Conservation (phyloP, 2,329 filamentous ascomycete genomes). For the Calonectria hawksworthii region DNA sequence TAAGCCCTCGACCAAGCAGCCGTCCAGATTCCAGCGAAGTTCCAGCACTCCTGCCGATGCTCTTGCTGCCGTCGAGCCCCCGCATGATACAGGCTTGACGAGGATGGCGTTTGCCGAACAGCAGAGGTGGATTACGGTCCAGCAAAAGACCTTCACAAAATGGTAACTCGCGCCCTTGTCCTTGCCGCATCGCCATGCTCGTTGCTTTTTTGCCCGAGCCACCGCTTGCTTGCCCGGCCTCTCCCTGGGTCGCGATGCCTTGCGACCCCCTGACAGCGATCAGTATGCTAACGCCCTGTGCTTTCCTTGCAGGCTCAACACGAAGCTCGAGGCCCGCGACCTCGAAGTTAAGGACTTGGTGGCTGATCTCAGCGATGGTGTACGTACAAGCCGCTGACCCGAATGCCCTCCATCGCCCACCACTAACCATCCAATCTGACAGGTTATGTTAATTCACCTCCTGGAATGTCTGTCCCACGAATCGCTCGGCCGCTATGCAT, state of each 20-base stretch:
- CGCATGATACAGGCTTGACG: constrained; percentile 64
- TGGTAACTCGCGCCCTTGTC: constrained; percentile 63
- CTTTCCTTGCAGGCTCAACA: constrained; percentile 81
- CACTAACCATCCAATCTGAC: constrained; percentile 37
- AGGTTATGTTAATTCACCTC: constrained; percentile 96
- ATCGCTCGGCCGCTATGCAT: constrained; percentile 95
- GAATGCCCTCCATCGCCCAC: constrained; percentile 10
- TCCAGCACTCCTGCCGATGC: constrained; percentile 57
- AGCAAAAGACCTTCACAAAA: constrained; percentile 99
- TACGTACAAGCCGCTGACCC: constrained; percentile 64
- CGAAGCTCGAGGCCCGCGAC: constrained; percentile 85
- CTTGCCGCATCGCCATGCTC: neutral
- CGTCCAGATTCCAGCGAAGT: constrained; percentile 48
- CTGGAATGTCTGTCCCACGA: constrained; percentile 96
- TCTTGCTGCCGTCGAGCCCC: constrained; percentile 61
- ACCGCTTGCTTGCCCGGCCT: neutral
- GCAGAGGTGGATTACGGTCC: constrained; percentile 82
- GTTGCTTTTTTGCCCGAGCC: neutral
- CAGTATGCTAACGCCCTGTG: constrained; percentile 4
- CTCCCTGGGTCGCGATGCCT: constrained; percentile 11
- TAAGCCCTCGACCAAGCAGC: constrained; percentile 38
- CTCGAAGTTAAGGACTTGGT: constrained; percentile 90
- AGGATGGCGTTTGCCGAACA: constrained; percentile 76
- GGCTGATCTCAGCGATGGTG: constrained; percentile 91
- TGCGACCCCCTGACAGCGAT: neutral